A percentile compares a stretch with the other conserved stretches of the same genome.
Evolutionary conservation across 2,329 filamentous ascomycete genomes (phyloP).

Genomic region (Clonostachys rosea): DNA sequence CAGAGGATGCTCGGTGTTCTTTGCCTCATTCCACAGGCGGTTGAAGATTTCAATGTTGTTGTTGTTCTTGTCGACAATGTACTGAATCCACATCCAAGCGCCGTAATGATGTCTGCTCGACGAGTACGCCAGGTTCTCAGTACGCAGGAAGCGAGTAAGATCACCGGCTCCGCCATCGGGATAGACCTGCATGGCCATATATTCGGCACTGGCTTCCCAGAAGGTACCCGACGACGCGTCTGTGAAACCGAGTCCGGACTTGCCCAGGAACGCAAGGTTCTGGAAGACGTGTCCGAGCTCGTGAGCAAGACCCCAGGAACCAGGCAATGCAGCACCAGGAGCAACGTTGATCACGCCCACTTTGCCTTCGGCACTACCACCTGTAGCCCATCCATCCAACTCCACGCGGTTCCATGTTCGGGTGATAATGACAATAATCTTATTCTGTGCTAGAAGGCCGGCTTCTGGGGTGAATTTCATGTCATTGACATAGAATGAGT

Average conservation of each 20-base stretch:
- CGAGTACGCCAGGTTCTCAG: conserved; percentile 1
- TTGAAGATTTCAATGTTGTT: not conserved
- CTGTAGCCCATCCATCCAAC: conserved; percentile 1
- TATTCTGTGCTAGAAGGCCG: not conserved
- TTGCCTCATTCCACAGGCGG: conserved; percentile 1
- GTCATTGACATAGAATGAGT: not conserved
- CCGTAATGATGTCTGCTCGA: conserved; percentile 1
- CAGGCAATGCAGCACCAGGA: not conserved
- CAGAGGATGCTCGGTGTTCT: not conserved
- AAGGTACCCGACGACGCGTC: not conserved
- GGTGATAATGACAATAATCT: conserved; percentile 2
- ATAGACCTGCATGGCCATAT: conserved; percentile 1
- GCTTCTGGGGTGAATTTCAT: conserved; percentile 1
- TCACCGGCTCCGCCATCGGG: not conserved
- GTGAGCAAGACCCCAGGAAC: conserved; percentile 1
- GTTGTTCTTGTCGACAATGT: not conserved
- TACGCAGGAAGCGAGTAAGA: conserved; percentile 1
- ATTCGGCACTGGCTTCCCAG: conserved; percentile 1
- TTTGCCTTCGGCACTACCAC: conserved; percentile 1
- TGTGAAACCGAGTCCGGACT: not conserved
- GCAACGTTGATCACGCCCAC: conserved; percentile 1
- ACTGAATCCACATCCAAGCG: conserved; percentile 1
- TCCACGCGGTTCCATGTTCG: not conserved
- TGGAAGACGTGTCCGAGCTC: conserved; percentile 1
- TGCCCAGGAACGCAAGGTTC: not conserved